Evolutionary conservation across 805 yeast genomes (phyloP), one percentile per base, ranked within the genome.

Genomic region (Myxozyma vanderwaltii): DNA sequence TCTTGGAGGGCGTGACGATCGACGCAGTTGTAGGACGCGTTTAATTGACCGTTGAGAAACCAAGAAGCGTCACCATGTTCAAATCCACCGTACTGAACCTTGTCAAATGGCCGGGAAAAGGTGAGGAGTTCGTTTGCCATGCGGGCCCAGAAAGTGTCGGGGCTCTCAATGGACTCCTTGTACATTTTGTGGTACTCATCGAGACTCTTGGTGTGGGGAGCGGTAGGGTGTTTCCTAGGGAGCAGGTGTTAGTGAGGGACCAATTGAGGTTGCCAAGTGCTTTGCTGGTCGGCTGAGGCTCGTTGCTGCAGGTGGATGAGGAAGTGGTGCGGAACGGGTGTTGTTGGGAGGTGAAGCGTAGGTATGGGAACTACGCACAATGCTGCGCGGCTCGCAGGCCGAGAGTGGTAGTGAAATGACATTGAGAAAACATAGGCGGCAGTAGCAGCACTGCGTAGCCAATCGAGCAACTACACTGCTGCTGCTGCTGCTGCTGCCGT

Each of bases 11-110:
- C 99, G 79, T 94, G 96, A 75, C 98, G 84, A 75, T 92, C 99
- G 64, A 92, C 96, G 74, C 94, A 86, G 76, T 92, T 92, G 78
- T 89, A 92, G 64, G 86, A 79, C 41, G 99, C 99, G 72, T 94
- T 94, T 72, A 92, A 81, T 77, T 88, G 85, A 71, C 99, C 99
- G 64, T 89, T 91, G 51, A 90, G 76, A 71, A 94, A 94, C 98
- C 98, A 94, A 38, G 97, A 90, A 53, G 85, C 77, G 71, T 89
- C 96, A 63, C 92, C 96, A 67, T 85, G 75, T 65, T 79, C 81
- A 64, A 86, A 81, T 54, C 86, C 79, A 38, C 94, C 96, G 53
- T 76, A 75, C 58, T 76, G 65, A 68, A 81, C 94, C 59, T 81
- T 79, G 68, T 80, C 78, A 75, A 89, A 91, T 54, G 85, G 90